These are phyloP conservation scores for Tillandsia leiboldiana DNA, from an alignment of 176 grass and related monocot species.

Conservation along the genomic window DNA sequence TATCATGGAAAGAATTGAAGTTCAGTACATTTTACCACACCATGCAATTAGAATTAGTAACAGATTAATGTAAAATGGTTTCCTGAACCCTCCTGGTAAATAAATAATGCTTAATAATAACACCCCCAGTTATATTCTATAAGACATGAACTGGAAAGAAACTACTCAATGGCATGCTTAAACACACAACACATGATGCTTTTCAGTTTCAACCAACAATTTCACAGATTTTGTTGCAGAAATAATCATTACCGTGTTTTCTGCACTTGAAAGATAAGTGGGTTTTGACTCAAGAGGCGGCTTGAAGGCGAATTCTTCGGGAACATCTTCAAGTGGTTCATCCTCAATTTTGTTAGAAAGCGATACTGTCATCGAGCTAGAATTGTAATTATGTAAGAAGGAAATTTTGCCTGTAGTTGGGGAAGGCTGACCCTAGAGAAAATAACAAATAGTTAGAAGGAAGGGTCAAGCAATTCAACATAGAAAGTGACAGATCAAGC, in stretches of 20 bases:
- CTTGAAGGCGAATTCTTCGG: conserved; percentile 70
- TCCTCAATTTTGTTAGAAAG: conserved; percentile 14
- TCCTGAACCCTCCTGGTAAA: neutral
- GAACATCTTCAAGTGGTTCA: conserved; percentile 27
- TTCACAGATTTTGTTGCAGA: neutral
- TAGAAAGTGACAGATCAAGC: neutral
- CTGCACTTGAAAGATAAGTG: conserved; percentile 33
- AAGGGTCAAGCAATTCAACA: neutral
- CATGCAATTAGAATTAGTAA: neutral
- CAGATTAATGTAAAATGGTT: neutral
- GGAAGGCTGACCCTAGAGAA: conserved; percentile 62
- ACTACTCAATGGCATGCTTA: too few relatives aligned
- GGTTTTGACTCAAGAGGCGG: conserved; percentile 33
- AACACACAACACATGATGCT: too few relatives aligned
- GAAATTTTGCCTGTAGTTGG: conserved; percentile 83
- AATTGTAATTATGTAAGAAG: conserved; percentile 30
- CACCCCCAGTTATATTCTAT: too few relatives aligned
- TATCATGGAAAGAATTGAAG: neutral
- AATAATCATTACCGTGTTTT: conserved; percentile 41
- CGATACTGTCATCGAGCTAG: conserved; percentile 23
- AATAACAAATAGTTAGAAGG: conserved; percentile 1
- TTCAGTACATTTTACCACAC: neutral
- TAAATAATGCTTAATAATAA: too few relatives aligned
- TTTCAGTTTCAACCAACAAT: conserved; percentile 9
- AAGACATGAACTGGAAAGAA: too few relatives aligned